Evolutionary conservation across 441 rosid species (phyloP).

Genomic region (Viola pubescens): DNA sequence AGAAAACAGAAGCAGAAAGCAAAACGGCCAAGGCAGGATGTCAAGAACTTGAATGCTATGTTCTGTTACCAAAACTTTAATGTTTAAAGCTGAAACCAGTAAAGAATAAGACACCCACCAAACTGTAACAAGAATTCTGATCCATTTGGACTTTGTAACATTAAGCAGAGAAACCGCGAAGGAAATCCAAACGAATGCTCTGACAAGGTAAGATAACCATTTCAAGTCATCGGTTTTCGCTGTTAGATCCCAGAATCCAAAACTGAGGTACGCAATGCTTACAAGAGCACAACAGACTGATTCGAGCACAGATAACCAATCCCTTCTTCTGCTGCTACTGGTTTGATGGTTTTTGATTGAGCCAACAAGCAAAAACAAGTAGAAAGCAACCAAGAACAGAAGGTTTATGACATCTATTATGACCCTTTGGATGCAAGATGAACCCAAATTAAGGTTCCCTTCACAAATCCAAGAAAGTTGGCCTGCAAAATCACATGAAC

Average conservation of each 20-base stretch:
- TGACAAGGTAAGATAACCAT: conserved; percentile 33
- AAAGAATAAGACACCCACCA: conserved; percentile 68
- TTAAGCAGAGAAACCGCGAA: conserved; percentile 44
- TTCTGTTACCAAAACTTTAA: conserved; percentile 28
- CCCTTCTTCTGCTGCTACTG: conserved; percentile 23
- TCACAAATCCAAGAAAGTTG: background rate
- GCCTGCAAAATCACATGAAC: no score
- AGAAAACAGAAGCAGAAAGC: conserved; percentile 47
- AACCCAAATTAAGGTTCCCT: background rate
- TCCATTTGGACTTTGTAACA: conserved; percentile 35
- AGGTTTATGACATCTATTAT: background rate
- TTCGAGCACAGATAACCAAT: conserved; percentile 30
- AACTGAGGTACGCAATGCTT: conserved; percentile 32
- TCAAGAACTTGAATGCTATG: conserved; percentile 30
- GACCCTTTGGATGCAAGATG: background rate
- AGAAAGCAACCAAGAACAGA: conserved; percentile 32
- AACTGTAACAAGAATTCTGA: conserved; percentile 23
- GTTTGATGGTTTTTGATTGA: conserved; percentile 22
- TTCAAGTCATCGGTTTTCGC: conserved; percentile 9
- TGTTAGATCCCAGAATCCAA: conserved; percentile 35
- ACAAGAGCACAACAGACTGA: conserved; percentile 40
- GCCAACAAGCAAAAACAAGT: conserved; percentile 32
- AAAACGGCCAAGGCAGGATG: conserved; percentile 36
- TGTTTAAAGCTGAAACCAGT: conserved; percentile 39
- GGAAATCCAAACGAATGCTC: conserved; percentile 60